Evolutionary conservation across 176 grass and related monocot genomes (phyloP).

Genomic region (Phoenix roebelenii): DNA sequence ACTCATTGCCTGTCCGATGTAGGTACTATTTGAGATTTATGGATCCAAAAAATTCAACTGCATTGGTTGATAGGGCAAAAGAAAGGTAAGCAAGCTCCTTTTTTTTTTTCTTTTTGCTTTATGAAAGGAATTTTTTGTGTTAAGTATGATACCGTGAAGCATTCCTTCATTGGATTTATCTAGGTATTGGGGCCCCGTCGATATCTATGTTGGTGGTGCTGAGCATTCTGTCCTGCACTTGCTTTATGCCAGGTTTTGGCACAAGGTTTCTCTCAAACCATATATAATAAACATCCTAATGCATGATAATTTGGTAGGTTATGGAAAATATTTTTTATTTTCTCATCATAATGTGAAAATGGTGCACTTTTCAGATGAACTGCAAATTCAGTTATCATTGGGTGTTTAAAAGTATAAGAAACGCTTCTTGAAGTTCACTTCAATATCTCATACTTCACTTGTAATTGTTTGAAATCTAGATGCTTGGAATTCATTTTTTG

Average conservation of each 20-base stretch:
- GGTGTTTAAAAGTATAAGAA: too few species aligned
- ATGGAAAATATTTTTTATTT: constrained; percentile 1
- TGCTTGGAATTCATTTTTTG: too few species aligned
- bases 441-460: too few species aligned
- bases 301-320: constrained; percentile 11
- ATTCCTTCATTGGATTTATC: constrained; percentile 11
- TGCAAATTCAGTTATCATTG: too few species aligned
- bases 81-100: constrained; percentile 51
- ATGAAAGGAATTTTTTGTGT: background rate
- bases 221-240: constrained; percentile 99
- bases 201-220: constrained; percentile 91
- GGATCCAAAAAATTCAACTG: constrained; percentile 79
- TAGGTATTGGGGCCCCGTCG: constrained; percentile 95
- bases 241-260: constrained; percentile 99
- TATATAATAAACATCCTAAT: constrained; percentile 4
- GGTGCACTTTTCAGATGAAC: too few species aligned
- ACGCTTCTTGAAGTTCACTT: too few species aligned
- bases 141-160: constrained; percentile 7
- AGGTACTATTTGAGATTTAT: constrained; percentile 99
- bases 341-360: constrained; percentile 6
- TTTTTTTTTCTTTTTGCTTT: background rate
- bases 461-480: too few species aligned
- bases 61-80: constrained; percentile 84
- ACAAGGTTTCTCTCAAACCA: constrained; percentile 46
- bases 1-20: constrained; percentile 13